Evolutionary conservation across 1,139 yeast genomes (phyloP).

Genomic region (Scheffersomyces illinoinensis): DNA sequence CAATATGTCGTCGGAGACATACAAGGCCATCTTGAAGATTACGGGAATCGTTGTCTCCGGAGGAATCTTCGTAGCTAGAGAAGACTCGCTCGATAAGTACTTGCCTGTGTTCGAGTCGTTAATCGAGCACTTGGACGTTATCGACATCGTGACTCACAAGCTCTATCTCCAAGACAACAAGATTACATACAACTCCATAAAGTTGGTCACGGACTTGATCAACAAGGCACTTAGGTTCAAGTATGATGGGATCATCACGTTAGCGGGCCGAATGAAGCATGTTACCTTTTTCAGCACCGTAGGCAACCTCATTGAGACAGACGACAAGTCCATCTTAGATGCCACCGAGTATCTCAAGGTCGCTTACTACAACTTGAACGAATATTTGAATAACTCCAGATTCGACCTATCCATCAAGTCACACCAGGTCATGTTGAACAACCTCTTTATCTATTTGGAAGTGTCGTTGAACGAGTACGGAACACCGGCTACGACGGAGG

Average conservation of each 20-base stretch:
- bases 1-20: slow-evolving; percentile 51
- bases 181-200: slow-evolving; percentile 45
- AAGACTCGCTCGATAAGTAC: slow-evolving; percentile 35
- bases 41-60: slow-evolving; percentile 48
- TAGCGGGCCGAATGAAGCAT: slow-evolving; percentile 47
- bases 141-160: slow-evolving; percentile 43
- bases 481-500: slow-evolving; percentile 46
- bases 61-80: slow-evolving; percentile 38
- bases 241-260: slow-evolving; percentile 41
- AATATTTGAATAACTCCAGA: slow-evolving; percentile 33
- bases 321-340: slow-evolving; percentile 35
- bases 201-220: slow-evolving; percentile 48
- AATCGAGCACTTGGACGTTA: slow-evolving; percentile 42
- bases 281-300: slow-evolving; percentile 46
- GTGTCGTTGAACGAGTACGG: slow-evolving; percentile 47
- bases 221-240: slow-evolving; percentile 42
- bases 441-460: slow-evolving; percentile 42
- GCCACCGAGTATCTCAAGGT: slow-evolving; percentile 34
- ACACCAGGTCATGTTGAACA: slow-evolving; percentile 45
- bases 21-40: slow-evolving; percentile 50
- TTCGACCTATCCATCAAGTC: slow-evolving; percentile 43
- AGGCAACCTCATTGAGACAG: slow-evolving; percentile 42
- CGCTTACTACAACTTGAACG: slow-evolving; percentile 40
- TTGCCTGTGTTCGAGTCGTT: slow-evolving; percentile 45
- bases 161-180: slow-evolving; percentile 46